phyloP scores from a whole-genome alignment of 2,329 filamentous ascomycete species.

The Colletotrichum chlorophyti region DNA sequence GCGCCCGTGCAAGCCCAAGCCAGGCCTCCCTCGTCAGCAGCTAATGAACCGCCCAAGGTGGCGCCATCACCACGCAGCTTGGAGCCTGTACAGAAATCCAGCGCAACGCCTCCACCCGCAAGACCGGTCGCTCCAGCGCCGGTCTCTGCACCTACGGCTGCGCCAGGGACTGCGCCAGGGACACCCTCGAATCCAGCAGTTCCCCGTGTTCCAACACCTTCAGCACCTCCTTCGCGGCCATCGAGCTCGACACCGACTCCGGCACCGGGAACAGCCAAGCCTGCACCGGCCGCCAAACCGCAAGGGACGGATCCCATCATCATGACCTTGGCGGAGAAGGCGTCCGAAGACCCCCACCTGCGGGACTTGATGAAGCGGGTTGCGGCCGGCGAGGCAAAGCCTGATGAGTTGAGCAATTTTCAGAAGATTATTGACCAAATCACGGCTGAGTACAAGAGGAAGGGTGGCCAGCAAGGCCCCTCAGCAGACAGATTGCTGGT shows the following conservation, averaged over 20 bases:
- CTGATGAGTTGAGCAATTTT: slow-evolving; percentile 76
- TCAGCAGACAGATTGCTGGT: slow-evolving; percentile 62
- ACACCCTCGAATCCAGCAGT: slow-evolving; percentile 28
- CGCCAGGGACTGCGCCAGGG: slow-evolving; percentile 26
- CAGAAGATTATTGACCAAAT: slow-evolving; percentile 84
- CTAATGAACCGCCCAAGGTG: background rate
- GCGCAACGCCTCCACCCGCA: slow-evolving; percentile 10
- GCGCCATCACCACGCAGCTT: background rate
- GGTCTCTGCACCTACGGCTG: slow-evolving; percentile 27
- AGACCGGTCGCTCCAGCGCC: slow-evolving; percentile 16
- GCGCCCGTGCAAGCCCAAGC: slow-evolving; percentile 8
- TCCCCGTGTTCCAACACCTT: slow-evolving; percentile 31
- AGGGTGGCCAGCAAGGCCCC: slow-evolving; percentile 56
- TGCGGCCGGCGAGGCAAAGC: slow-evolving; percentile 72
- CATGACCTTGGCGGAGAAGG: slow-evolving; percentile 77
- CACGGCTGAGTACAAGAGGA: slow-evolving; percentile 64
- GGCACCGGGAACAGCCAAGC: slow-evolving; percentile 9
- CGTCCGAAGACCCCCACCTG: slow-evolving; percentile 74
- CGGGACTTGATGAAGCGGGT: slow-evolving; percentile 85
- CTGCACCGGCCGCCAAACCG: slow-evolving; percentile 19
- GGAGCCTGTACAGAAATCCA: slow-evolving; percentile 1
- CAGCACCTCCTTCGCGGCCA: slow-evolving; percentile 30
- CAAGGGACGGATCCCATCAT: slow-evolving; percentile 67
- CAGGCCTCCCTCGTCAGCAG: slow-evolving; percentile 5
- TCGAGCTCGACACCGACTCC: slow-evolving; percentile 29